Conservation (phyloP, 73 alveolate species). For the Halteria grandinella region DNA sequence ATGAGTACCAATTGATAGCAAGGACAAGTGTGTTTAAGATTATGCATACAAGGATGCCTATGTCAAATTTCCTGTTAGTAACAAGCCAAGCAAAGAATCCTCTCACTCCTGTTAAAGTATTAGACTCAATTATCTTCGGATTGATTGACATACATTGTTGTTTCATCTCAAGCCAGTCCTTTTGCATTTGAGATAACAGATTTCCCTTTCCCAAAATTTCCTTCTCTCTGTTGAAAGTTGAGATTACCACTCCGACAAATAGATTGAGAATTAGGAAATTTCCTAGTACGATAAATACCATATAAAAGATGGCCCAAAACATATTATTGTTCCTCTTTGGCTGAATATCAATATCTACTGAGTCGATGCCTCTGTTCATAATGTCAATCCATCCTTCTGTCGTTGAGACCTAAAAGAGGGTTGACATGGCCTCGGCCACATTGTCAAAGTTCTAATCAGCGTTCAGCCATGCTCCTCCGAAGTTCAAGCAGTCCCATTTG, state of each 20-base stretch:
- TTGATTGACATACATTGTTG: not conserved
- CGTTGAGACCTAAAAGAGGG: slow-evolving; percentile 53
- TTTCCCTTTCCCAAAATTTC: no score
- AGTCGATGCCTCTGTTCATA: slow-evolving; percentile 47
- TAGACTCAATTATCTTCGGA: not conserved
- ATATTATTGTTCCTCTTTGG: slow-evolving; percentile 25
- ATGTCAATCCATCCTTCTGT: slow-evolving; percentile 74
- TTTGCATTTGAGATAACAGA: slow-evolving; percentile 23
- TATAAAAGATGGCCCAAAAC: not conserved
- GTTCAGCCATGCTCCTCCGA: slow-evolving; percentile 62
- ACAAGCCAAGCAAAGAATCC: not conserved
- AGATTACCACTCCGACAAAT: slow-evolving; percentile 50
- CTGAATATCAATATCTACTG: slow-evolving; percentile 29
- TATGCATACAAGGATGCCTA: no score
- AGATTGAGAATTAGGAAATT: slow-evolving; percentile 43
- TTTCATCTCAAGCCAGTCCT: slow-evolving; percentile 47
- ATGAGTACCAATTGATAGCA: slow-evolving; percentile 36
- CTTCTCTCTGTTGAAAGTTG: slow-evolving; percentile 26
- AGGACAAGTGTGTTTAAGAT: slow-evolving; percentile 47
- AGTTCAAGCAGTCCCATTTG: slow-evolving; percentile 51
- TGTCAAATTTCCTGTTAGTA: slow-evolving; percentile 30
- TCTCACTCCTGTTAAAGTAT: not conserved
- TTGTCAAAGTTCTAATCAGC: slow-evolving; percentile 41
- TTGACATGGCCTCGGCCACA: slow-evolving; percentile 34
- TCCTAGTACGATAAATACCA: slow-evolving; percentile 46